These are phyloP conservation scores for Aspergillus sergii DNA, from an alignment of 2,329 filamentous ascomycete genomes.

Conservation along the genomic window DNA sequence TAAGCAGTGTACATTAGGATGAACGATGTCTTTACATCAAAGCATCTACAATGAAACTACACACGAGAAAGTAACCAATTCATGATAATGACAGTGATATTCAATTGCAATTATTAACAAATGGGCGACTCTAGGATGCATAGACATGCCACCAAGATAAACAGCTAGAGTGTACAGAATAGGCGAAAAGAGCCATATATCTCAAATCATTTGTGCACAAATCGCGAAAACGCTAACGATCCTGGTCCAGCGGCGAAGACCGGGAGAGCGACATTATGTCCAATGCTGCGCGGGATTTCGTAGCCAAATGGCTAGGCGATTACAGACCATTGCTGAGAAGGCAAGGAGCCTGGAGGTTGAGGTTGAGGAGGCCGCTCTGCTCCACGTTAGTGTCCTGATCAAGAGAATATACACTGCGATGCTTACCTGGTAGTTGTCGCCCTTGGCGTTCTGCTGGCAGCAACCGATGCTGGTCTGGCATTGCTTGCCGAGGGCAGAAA, in stretches of 20 bases:
- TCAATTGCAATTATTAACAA: background rate
- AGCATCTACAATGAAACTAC: no score
- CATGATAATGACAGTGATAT: background rate
- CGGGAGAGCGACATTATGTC: no score
- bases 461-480: conserved; percentile 9
- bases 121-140: background rate
- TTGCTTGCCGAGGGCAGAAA: background rate
- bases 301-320: no score
- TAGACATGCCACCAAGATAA: background rate
- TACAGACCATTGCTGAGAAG: background rate
- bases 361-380: background rate
- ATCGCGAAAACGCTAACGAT: no score
- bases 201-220: background rate
- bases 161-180: background rate
- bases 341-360: background rate
- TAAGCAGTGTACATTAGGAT: no score
- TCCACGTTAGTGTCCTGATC: background rate
- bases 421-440: background rate
- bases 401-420: background rate
- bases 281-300: no score
- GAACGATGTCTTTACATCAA: no score
- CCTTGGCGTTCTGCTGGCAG: conserved; percentile 9
- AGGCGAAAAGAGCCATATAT: background rate
- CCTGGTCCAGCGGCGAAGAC: no score
- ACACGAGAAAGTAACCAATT: no score